These are phyloP conservation scores for Oryza nivara DNA, from an alignment of 176 grass and related monocot species.

Conservation along the genomic window DNA sequence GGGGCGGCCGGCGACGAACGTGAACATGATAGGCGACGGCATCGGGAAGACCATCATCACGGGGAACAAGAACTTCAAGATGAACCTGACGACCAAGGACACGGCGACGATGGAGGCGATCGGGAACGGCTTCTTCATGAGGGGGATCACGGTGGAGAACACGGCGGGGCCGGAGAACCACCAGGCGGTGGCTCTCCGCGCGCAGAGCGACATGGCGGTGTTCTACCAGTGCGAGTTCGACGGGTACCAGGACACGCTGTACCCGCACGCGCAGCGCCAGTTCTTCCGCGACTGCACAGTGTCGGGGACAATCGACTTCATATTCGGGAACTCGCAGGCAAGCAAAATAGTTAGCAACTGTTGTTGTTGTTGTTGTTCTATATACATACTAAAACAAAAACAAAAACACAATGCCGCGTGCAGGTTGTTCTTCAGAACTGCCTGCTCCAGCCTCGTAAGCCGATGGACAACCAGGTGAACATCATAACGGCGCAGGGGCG, in stretches of 20 bases:
- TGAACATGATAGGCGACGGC: conserved; percentile 69
- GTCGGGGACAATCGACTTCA: conserved; percentile 67
- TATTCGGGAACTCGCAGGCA: conserved; percentile 77
- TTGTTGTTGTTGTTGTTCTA: no score
- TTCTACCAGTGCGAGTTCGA: conserved; percentile 74
- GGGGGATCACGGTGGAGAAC: conserved; percentile 68
- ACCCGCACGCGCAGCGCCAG: conserved; percentile 71
- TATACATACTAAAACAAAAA: no score
- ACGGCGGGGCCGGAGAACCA: conserved; percentile 70
- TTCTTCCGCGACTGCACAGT: conserved; percentile 77
- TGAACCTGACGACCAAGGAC: conserved; percentile 67
- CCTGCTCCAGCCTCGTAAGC: conserved; percentile 57
- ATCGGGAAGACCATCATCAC: conserved; percentile 60
- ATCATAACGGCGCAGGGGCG: conserved; percentile 79
- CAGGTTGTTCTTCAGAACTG: conserved; percentile 68
- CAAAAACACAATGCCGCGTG: no score
- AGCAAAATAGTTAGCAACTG: no score
- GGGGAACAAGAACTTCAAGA: conserved; percentile 72
- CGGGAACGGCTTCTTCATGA: conserved; percentile 76
- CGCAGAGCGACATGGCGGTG: conserved; percentile 62
- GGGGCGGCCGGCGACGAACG: conserved; percentile 38
- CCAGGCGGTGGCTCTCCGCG: conserved; percentile 71
- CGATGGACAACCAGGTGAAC: conserved; percentile 75
- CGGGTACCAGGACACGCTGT: conserved; percentile 86
- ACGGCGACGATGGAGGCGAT: conserved; percentile 72